These are phyloP conservation scores for Epichloe uncinata DNA, from an alignment of 2,329 filamentous ascomycete genomes.

Conservation along the genomic window DNA sequence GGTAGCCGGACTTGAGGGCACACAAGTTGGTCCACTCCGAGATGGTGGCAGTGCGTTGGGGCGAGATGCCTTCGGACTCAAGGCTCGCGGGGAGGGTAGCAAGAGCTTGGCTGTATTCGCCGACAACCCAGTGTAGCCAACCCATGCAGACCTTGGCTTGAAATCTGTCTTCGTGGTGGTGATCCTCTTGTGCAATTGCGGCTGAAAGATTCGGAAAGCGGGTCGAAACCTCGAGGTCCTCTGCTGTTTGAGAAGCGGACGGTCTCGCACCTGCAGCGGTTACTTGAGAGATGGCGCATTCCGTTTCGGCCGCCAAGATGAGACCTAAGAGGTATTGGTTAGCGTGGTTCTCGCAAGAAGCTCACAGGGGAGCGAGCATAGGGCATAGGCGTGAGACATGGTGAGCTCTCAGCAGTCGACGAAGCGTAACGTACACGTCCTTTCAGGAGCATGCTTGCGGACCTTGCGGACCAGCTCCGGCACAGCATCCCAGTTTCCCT, in stretches of 20 bases:
- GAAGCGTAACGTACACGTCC: slow-evolving; percentile 52
- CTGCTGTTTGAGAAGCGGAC: slow-evolving; percentile 27
- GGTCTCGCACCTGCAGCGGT: slow-evolving; percentile 28
- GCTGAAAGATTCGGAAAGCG: slow-evolving; percentile 37
- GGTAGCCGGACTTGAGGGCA: slow-evolving; percentile 63
- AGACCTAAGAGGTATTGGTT: slow-evolving; percentile 37
- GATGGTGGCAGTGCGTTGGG: slow-evolving; percentile 37
- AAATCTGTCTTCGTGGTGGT: slow-evolving; percentile 45
- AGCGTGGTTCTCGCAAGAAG: background rate
- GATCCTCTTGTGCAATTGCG: slow-evolving; percentile 45
- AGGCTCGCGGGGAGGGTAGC: slow-evolving; percentile 51
- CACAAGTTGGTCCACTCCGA: slow-evolving; percentile 74
- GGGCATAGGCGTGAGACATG: background rate
- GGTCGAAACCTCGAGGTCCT: slow-evolving; percentile 30
- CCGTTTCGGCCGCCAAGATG: slow-evolving; percentile 54
- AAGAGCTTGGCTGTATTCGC: slow-evolving; percentile 51
- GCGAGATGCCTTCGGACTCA: slow-evolving; percentile 36
- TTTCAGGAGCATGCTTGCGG: slow-evolving; percentile 79
- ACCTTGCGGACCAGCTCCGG: slow-evolving; percentile 87
- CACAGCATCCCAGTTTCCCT: slow-evolving; percentile 74
- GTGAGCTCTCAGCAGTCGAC: background rate
- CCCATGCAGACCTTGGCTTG: slow-evolving; percentile 74
- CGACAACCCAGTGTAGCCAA: slow-evolving; percentile 71
- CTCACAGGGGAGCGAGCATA: background rate
- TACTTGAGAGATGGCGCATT: slow-evolving; percentile 48